These are phyloP conservation scores for Ogataea sp. DNA, from an alignment of 805 yeast species.

Conservation along the genomic window DNA sequence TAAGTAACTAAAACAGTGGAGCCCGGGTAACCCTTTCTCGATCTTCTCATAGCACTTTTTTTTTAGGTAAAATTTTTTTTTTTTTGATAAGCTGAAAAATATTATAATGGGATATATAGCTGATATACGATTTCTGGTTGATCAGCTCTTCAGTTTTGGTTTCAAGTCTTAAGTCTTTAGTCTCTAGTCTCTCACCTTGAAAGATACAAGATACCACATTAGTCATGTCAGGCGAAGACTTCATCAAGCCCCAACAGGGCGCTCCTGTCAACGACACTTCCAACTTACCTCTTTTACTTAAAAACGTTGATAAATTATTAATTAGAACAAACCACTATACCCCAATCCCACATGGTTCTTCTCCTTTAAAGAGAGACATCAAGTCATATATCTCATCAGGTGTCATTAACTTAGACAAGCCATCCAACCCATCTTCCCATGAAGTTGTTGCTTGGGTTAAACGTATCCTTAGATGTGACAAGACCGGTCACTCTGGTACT, in stretches of 20 bases:
- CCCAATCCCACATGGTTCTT: constrained; percentile 92
- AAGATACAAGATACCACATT: not conserved
- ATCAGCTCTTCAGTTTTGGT: no score
- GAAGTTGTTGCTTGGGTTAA: constrained; percentile 99
- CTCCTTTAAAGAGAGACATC: constrained; percentile 91
- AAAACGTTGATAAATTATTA: constrained; percentile 86
- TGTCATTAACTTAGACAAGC: constrained; percentile 95
- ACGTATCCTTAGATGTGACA: constrained; percentile 89
- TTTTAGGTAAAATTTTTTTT: no score
- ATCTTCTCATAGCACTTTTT: no score
- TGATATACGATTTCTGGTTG: no score
- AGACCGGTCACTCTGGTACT: constrained; percentile 99
- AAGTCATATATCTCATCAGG: constrained; percentile 88
- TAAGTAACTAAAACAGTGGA: no score
- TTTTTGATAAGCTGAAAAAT: no score
- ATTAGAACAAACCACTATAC: constrained; percentile 97
- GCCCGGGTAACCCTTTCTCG: no score
- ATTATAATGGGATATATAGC: no score
- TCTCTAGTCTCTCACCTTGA: no score
- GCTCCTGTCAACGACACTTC: constrained; percentile 79
- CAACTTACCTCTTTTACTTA: constrained; percentile 91
- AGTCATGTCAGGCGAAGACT: constrained; percentile 43
- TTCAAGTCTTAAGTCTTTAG: no score
- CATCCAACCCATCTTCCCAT: constrained; percentile 96
- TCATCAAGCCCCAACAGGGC: constrained; percentile 82